These are phyloP conservation scores for Colletotrichum navitas DNA, from an alignment of 2,329 filamentous ascomycete species.

Conservation along the genomic window DNA sequence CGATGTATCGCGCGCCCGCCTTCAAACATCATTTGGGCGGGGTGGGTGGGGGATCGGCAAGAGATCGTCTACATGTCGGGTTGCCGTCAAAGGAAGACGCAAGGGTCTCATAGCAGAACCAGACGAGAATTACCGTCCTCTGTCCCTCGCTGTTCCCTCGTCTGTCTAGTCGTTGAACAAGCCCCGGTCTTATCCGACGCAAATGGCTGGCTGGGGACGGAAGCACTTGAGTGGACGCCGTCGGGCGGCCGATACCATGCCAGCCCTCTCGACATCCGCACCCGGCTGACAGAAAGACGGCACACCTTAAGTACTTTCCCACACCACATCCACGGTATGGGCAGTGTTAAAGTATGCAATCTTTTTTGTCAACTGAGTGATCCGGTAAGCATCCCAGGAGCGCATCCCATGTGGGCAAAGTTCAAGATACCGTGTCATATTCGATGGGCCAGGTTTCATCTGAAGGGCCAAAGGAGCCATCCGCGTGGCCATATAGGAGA, in stretches of 20 bases:
- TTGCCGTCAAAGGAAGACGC: background rate
- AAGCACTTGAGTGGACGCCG: conserved; percentile 4
- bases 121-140: conserved; percentile 22
- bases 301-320: too few relatives aligned
- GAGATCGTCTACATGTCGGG: conserved; percentile 9
- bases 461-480: conserved; percentile 11
- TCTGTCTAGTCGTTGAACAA: background rate
- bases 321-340: too few relatives aligned
- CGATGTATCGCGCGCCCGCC: conserved; percentile 13
- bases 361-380: too few relatives aligned
- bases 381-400: background rate
- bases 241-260: conserved; percentile 11
- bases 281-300: too few relatives aligned
- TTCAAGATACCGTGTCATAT: conserved; percentile 28
- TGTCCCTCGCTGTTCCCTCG: background rate
- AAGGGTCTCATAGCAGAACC: conserved; percentile 17
- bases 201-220: background rate
- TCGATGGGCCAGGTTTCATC: conserved; percentile 27
- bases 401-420: conserved; percentile 11
- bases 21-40: conserved; percentile 5
- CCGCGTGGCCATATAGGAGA: background rate
- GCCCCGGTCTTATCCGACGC: background rate
- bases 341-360: too few relatives aligned
- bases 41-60: conserved; percentile 26
- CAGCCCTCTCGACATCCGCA: background rate